Evolutionary conservation across 306 rosid genomes (phyloP).

Genomic region (Nissolia schottii): DNA sequence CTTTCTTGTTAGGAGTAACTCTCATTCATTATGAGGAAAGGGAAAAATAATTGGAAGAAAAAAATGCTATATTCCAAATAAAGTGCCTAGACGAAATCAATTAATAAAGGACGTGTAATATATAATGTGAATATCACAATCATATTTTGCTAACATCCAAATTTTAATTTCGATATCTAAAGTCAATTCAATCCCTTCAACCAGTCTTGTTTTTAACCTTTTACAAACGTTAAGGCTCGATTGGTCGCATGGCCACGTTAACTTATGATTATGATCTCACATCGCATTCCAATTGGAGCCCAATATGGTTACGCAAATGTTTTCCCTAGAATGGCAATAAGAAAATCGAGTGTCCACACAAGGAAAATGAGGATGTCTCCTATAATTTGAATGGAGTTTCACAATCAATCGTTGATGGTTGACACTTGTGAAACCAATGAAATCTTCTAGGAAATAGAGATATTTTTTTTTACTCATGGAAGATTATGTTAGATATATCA

Average conservation of each 20-base stretch:
- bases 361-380: constrained; percentile 9
- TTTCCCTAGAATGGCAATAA: constrained; percentile 1
- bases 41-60: background rate
- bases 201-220: constrained; percentile 20
- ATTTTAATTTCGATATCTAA: background rate
- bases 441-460: no score
- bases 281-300: background rate
- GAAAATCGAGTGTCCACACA: background rate
- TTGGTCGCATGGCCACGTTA: constrained; percentile 28
- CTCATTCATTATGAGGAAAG: background rate
- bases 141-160: background rate
- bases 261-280: constrained; percentile 24
- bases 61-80: background rate
- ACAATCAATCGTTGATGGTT: constrained; percentile 21
- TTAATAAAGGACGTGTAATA: background rate
- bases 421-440: constrained; percentile 14
- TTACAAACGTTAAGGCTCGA: constrained; percentile 19
- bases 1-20: background rate
- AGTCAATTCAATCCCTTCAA: constrained; percentile 10
- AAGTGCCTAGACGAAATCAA: background rate
- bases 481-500: no score
- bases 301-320: constrained; percentile 11
- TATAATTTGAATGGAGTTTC: background rate
- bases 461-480: no score
- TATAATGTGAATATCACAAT: background rate